phyloP scores from a whole-genome alignment of 768 basidiomycete genomes.

The Tricholoma terreum region DNA sequence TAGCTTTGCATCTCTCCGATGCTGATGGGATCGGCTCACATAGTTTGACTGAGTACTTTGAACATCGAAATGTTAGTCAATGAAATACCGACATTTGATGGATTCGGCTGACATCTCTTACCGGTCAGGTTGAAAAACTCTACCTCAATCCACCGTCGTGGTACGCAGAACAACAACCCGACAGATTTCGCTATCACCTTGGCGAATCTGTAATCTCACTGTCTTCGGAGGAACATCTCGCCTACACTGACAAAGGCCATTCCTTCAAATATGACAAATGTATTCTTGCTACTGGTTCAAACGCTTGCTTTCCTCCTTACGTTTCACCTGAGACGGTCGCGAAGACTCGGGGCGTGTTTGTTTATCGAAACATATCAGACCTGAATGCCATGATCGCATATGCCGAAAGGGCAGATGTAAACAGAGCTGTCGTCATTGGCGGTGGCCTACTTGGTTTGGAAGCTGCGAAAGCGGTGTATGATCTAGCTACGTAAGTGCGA shows the following conservation, averaged over 20 bases:
- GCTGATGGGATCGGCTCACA: not conserved
- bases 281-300: conserved; percentile 68
- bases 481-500: conserved; percentile 22
- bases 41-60: conserved; percentile 51
- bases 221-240: conserved; percentile 37
- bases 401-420: conserved; percentile 42
- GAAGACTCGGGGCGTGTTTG: conserved; percentile 56
- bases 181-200: conserved; percentile 50
- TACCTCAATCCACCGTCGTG: conserved; percentile 56
- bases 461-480: conserved; percentile 70
- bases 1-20: not conserved
- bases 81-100: not conserved
- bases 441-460: conserved; percentile 73
- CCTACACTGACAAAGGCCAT: conserved; percentile 44
- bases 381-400: conserved; percentile 63
- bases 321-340: conserved; percentile 37
- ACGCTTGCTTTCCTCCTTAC: conserved; percentile 60
- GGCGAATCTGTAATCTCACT: conserved; percentile 45
- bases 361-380: conserved; percentile 71
- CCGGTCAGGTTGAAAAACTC: conserved; percentile 44
- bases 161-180: conserved; percentile 58
- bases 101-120: not conserved
- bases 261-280: conserved; percentile 56
- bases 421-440: conserved; percentile 56
- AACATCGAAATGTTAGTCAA: conserved; percentile 39